Evolutionary conservation across 345 rosid species (phyloP).

Genomic region (Acer yangbiense): DNA sequence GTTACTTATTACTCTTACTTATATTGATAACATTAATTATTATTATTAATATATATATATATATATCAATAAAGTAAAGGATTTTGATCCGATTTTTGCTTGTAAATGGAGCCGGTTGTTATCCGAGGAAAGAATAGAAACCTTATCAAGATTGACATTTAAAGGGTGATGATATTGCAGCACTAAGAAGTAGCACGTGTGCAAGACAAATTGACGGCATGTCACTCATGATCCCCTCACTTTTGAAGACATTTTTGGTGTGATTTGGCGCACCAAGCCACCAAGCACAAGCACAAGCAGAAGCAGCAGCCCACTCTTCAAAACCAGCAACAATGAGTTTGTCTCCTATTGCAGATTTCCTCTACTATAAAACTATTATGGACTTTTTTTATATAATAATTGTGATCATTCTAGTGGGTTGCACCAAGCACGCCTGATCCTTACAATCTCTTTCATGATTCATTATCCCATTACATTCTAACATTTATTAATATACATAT

Average conservation of each 20-base stretch:
- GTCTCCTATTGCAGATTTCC: conserved; percentile 10
- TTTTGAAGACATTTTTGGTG: conserved; percentile 33
- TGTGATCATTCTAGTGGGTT: conserved; percentile 16
- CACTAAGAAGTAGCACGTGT: conserved; percentile 35
- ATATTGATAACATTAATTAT: too few relatives aligned
- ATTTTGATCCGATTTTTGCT: neutral
- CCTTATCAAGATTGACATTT: conserved; percentile 6
- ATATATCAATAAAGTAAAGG: too few relatives aligned
- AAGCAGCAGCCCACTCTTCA: conserved; percentile 5
- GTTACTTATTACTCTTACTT: too few relatives aligned
- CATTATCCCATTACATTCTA: neutral
- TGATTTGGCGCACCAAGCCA: conserved; percentile 29
- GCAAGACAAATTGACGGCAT: conserved; percentile 55
- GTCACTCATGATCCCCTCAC: conserved; percentile 32
- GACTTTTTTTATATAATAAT: neutral
- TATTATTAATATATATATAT: too few relatives aligned
- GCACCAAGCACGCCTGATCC: conserved; percentile 37
- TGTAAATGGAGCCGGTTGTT: conserved; percentile 1
- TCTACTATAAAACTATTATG: neutral
- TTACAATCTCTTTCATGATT: conserved; percentile 12
- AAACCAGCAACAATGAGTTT: conserved; percentile 10
- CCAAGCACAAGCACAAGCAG: too few relatives aligned
- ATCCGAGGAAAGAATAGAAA: neutral
- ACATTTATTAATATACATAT: neutral
- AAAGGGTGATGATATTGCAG: neutral